Conservation (phyloP, 331 rosid genomes). For the Phaseolus coccineus region DNA sequence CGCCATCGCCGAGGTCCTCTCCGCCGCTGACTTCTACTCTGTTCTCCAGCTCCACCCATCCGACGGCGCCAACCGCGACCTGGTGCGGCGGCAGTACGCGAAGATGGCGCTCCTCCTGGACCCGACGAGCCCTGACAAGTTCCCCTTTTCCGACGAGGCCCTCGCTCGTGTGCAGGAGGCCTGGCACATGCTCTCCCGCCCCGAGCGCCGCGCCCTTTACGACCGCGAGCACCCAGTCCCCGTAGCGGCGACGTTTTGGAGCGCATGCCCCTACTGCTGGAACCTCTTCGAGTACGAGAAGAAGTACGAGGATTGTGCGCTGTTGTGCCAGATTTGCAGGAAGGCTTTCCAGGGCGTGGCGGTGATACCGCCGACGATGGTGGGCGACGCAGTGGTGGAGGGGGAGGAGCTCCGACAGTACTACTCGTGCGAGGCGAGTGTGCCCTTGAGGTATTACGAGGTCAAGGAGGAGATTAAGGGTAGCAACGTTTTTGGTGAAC, state of each 20-base stretch:
- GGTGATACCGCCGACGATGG: conserved; percentile 56
- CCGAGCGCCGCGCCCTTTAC: conserved; percentile 38
- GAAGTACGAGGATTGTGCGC: conserved; percentile 55
- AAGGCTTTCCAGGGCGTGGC: conserved; percentile 65
- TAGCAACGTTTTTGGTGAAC: not conserved
- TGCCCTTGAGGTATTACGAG: conserved; percentile 47
- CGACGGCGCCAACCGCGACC: conserved; percentile 36
- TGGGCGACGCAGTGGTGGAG: conserved; percentile 40
- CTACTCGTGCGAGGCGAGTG: conserved; percentile 46
- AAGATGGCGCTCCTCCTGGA: conserved; percentile 50
- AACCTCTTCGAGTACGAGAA: conserved; percentile 55
- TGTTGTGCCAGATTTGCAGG: conserved; percentile 67
- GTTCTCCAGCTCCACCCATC: conserved; percentile 47
- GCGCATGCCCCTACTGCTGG: conserved; percentile 58
- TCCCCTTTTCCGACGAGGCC: conserved; percentile 50
- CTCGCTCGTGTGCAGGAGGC: conserved; percentile 50
- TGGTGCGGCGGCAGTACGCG: conserved; percentile 42
- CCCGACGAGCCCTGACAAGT: conserved; percentile 40
- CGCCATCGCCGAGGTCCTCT: conserved; percentile 50
- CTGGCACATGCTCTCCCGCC: conserved; percentile 54
- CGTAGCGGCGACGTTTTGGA: conserved; percentile 47
- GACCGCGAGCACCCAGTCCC: not conserved
- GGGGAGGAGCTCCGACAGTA: conserved; percentile 58
- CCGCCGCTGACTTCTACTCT: conserved; percentile 47
- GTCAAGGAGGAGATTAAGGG: not conserved